Base-by-base conservation (phyloP, 306 rosid genomes). In the Adenanthera pavonina region DNA sequence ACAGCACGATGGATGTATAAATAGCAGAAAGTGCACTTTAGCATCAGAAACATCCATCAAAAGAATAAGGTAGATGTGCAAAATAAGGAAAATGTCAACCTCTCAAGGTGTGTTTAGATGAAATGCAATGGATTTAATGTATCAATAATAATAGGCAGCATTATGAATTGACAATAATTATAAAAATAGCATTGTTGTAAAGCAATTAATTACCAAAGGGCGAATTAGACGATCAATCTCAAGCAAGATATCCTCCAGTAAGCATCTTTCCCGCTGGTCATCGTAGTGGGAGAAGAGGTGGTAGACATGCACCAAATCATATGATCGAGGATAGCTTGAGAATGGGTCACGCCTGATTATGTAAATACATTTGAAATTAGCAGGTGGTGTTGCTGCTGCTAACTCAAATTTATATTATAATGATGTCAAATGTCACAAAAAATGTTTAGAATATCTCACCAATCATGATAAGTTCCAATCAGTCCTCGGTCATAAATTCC, bases 161-260 rank as follows among this genome's bases (percentile, higher is more conserved):
- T 6, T 3, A 65, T 6, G 25, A 66, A 38, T 66, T 15, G 49
- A 43, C 53, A 43, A 47, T 68, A 43, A 68, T 68, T 44, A 11
- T 46, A 19, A 69, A 35, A 19, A 6, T 38, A 44, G 33, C 6
- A 13, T 46, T 40, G 7, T 8, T 67, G 20, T 3, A 51, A 35
- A 81, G 52, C 46, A 35, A 78, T 76, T 89, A 30, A 79, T 74
- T 90, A 95, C 99, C 98, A 79, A 86, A 19, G 99, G 97, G 8
- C 99, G 88, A 56, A 81, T 46, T 35, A 95, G 91, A 34, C 99
- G 97, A 86, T 95, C 97, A 90, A 95, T 95, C 89, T 95, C 99
- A 75, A 93, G 86, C 91, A 92, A 86, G 87, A 95, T 88, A 87
- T 95, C 98, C 88, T 91, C 98, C 80, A 93, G 61, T 64, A 84